Conservation (phyloP, 805 yeast genomes). For the Ascoidea tarda region DNA sequence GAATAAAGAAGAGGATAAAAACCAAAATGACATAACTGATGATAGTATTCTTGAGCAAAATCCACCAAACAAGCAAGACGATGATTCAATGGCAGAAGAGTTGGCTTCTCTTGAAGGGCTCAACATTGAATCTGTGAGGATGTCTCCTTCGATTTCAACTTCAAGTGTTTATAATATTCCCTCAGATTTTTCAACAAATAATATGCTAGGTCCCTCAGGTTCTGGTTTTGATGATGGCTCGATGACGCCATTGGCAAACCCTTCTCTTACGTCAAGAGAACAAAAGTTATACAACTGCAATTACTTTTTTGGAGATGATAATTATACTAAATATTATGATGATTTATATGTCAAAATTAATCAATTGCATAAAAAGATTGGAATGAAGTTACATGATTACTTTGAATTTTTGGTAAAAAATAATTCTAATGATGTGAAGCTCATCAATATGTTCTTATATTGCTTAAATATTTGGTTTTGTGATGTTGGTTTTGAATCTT, state of each 20-base stretch:
- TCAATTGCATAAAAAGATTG: conserved; percentile 41
- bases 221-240: conserved; percentile 21
- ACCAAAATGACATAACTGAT: neutral
- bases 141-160: neutral
- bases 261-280: conserved; percentile 42
- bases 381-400: conserved; percentile 47
- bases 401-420: conserved; percentile 30
- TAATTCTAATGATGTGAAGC: conserved; percentile 48
- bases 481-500: conserved; percentile 64
- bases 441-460: conserved; percentile 47
- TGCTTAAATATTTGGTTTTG: conserved; percentile 65
- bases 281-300: conserved; percentile 48
- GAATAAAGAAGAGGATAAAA: neutral
- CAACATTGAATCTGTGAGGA: neutral
- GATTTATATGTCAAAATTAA: conserved; percentile 42
- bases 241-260: conserved; percentile 22
- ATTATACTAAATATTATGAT: conserved; percentile 26
- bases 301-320: conserved; percentile 47
- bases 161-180: neutral
- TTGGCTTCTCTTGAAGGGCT: neutral
- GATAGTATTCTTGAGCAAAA: neutral
- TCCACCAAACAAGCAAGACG: neutral
- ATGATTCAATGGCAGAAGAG: neutral
- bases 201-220: neutral
- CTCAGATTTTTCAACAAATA: no score